These are phyloP conservation scores for Trichoderma polysporum DNA, from an alignment of 2,329 filamentous ascomycete genomes.

Conservation along the genomic window DNA sequence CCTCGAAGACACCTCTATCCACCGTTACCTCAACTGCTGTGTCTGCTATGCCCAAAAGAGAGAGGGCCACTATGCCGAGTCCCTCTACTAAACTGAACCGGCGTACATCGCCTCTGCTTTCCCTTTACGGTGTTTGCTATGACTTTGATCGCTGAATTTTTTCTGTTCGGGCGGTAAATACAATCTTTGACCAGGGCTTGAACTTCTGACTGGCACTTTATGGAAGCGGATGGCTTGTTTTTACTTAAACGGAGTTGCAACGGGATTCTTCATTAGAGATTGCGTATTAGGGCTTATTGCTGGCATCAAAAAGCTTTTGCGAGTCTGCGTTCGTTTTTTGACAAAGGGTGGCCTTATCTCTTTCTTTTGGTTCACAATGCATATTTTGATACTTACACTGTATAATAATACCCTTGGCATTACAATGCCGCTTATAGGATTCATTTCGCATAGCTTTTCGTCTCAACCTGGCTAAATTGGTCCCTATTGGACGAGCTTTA, in stretches of 20 bases:
- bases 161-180: background rate
- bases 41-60: conserved; percentile 46
- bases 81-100: background rate
- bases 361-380: background rate
- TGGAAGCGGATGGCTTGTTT: background rate
- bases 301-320: conserved; percentile 17
- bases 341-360: background rate
- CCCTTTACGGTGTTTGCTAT: background rate
- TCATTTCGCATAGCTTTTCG: background rate
- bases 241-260: conserved; percentile 6
- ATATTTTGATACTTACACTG: background rate
- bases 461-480: background rate
- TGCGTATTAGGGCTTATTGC: conserved; percentile 10
- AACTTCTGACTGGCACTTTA: background rate
- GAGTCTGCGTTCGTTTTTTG: conserved; percentile 4
- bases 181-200: background rate
- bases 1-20: conserved; percentile 37
- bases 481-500: background rate
- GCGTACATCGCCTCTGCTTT: background rate
- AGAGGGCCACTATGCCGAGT: background rate
- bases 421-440: conserved; percentile 8
- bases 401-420: conserved; percentile 10
- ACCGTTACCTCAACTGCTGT: conserved; percentile 45
- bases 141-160: conserved; percentile 2
- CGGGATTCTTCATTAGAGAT: conserved; percentile 2